phyloP scores from a whole-genome alignment of 148 eudicot genomes.

The Simmondsia chinensis region DNA sequence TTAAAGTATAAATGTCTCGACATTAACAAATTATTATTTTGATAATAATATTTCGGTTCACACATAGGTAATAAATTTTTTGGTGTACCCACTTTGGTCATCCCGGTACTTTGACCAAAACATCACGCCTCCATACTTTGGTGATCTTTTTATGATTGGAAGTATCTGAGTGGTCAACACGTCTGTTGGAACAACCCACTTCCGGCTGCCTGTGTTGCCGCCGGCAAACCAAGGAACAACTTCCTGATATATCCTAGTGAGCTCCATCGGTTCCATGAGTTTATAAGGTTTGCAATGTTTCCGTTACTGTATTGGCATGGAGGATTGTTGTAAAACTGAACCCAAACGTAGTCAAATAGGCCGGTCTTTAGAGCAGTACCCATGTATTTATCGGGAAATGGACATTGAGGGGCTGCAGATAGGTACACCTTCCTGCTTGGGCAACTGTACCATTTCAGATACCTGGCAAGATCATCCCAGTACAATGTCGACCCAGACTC shows the following conservation, averaged over 20 bases:
- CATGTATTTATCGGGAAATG: conserved; percentile 47
- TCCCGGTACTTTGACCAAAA: conserved; percentile 85
- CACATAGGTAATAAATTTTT: conserved; percentile 31
- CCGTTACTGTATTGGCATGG: conserved; percentile 58
- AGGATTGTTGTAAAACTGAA: conserved; percentile 80
- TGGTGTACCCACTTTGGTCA: conserved; percentile 60
- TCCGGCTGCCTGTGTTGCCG: conserved; percentile 63
- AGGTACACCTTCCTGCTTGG: conserved; percentile 38
- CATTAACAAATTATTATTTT: no score
- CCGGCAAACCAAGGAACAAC: conserved; percentile 79
- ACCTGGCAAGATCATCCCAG: conserved; percentile 30
- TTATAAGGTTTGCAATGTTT: conserved; percentile 27
- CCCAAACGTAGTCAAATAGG: conserved; percentile 79
- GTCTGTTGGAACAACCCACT: conserved; percentile 60
- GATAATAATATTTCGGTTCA: no score
- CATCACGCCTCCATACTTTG: conserved; percentile 88
- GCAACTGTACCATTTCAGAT: conserved; percentile 7
- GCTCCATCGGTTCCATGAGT: conserved; percentile 61
- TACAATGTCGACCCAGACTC: conserved; percentile 26
- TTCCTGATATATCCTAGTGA: conserved; percentile 26
- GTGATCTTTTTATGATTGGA: conserved; percentile 42
- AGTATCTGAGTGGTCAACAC: conserved; percentile 42
- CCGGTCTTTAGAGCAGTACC: conserved; percentile 47
- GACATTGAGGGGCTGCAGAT: conserved; percentile 83
- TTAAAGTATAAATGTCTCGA: no score